Percentiles rank a stretch among this genome's conserved stretches.
Evolutionary conservation across 2,329 filamentous ascomycete genomes (phyloP).

Genomic region (Fusarium odoratissimum): DNA sequence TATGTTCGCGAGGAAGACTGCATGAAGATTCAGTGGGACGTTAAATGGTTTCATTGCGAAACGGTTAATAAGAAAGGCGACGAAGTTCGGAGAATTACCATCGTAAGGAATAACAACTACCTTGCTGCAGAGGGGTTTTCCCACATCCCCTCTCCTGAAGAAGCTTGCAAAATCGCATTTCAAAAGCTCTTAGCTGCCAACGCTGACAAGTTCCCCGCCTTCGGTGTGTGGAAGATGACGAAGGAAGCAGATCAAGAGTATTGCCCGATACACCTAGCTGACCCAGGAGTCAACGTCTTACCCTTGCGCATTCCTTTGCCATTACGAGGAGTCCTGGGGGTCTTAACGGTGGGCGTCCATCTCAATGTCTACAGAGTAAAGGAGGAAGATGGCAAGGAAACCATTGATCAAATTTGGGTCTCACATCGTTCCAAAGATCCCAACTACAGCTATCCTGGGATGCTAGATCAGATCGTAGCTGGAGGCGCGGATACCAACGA

Average conservation of each 20-base stretch:
- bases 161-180: slow-evolving; percentile 2
- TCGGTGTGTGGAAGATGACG: slow-evolving; percentile 21
- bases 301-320: slow-evolving; percentile 46
- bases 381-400: slow-evolving; percentile 31
- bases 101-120: background rate
- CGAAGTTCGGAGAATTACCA: slow-evolving; percentile 17
- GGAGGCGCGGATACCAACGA: slow-evolving; percentile 51
- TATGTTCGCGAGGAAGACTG: slow-evolving; percentile 27
- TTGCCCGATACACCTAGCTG: slow-evolving; percentile 46
- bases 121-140: background rate
- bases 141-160: slow-evolving; percentile 19
- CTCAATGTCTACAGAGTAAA: slow-evolving; percentile 51
- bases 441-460: slow-evolving; percentile 49
- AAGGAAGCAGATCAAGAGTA: slow-evolving; percentile 36
- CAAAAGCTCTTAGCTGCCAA: slow-evolving; percentile 38
- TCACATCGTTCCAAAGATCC: slow-evolving; percentile 45
- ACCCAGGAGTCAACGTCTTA: slow-evolving; percentile 36
- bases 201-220: slow-evolving; percentile 41
- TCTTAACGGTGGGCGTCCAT: slow-evolving; percentile 52
- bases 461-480: slow-evolving; percentile 53
- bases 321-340: slow-evolving; percentile 50
- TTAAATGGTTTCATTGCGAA: slow-evolving; percentile 16
- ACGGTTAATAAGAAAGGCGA: background rate
- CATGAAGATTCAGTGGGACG: slow-evolving; percentile 30
- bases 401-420: slow-evolving; percentile 49